Evolutionary conservation across 345 rosid genomes (phyloP).

Genomic region (Lepidium aucheri): DNA sequence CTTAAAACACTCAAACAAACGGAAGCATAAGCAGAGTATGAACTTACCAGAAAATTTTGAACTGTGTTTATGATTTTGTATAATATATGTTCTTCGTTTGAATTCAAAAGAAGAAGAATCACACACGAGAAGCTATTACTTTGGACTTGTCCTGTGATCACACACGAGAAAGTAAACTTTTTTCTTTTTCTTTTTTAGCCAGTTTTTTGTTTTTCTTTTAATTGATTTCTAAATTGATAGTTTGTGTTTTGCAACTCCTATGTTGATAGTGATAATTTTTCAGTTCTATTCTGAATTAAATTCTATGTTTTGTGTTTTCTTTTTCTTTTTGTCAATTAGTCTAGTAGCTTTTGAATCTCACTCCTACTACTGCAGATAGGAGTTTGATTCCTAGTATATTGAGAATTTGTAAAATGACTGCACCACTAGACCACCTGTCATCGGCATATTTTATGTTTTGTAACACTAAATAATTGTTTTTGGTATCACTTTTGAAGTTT

Average conservation of each 20-base stretch:
- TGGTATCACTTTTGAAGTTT: no score
- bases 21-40: background rate
- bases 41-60: background rate
- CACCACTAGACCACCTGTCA: no score
- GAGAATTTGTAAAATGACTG: no score
- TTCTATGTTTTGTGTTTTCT: no score
- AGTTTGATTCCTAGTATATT: no score
- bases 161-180: constrained; percentile 13
- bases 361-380: no score
- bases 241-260: background rate
- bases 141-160: constrained; percentile 16
- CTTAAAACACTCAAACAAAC: background rate
- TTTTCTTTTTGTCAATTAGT: no score
- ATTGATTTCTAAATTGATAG: background rate
- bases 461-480: no score
- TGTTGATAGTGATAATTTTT: no score
- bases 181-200: background rate
- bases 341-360: no score
- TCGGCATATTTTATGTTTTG: no score
- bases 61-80: background rate
- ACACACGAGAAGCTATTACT: constrained; percentile 15
- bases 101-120: constrained; percentile 1
- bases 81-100: background rate
- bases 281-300: no score
- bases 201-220: background rate